These are phyloP conservation scores for Domatiomyces globalis DNA, from an alignment of 2,329 filamentous ascomycete genomes.

Conservation along the genomic window DNA sequence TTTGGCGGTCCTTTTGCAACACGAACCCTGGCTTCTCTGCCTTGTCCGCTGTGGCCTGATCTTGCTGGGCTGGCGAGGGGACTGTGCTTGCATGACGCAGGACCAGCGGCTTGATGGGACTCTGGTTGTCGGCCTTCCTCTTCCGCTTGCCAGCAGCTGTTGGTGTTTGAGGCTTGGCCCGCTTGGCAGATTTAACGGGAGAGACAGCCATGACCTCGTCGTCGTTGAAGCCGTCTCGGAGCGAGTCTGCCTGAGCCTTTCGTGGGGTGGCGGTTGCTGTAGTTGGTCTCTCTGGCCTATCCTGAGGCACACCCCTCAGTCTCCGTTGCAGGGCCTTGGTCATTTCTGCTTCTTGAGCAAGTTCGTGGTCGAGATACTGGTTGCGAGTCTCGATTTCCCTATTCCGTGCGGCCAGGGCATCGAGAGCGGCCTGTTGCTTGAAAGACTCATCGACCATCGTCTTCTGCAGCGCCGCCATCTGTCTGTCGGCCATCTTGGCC, in stretches of 20 bases:
- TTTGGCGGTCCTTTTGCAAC: conserved; percentile 12
- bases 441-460: conserved; percentile 39
- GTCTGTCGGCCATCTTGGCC: conserved; percentile 39
- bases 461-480: conserved; percentile 39
- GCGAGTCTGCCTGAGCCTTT: conserved; percentile 29
- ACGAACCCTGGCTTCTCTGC: conserved; percentile 4
- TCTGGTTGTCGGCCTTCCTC: conserved; percentile 37
- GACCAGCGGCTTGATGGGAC: conserved; percentile 34
- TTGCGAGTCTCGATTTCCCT: conserved; percentile 45
- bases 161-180: conserved; percentile 40
- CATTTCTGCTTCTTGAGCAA: conserved; percentile 40
- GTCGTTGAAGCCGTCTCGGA: conserved; percentile 51
- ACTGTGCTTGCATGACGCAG: conserved; percentile 15
- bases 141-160: conserved; percentile 46
- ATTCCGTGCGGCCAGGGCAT: conserved; percentile 39
- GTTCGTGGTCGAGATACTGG: conserved; percentile 46
- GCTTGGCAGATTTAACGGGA: conserved; percentile 37
- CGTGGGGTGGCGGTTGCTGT: conserved; percentile 34
- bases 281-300: conserved; percentile 22
- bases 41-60: conserved; percentile 19
- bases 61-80: conserved; percentile 7
- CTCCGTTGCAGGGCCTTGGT: conserved; percentile 29
- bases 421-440: conserved; percentile 41
- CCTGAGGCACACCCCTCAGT: conserved; percentile 21
- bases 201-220: conserved; percentile 43